Evolutionary conservation across 202 grass and related monocot species (phyloP), one percentile per base, ranked within the genome.

Genomic region (Schoenoplectus tabernaemontani): DNA sequence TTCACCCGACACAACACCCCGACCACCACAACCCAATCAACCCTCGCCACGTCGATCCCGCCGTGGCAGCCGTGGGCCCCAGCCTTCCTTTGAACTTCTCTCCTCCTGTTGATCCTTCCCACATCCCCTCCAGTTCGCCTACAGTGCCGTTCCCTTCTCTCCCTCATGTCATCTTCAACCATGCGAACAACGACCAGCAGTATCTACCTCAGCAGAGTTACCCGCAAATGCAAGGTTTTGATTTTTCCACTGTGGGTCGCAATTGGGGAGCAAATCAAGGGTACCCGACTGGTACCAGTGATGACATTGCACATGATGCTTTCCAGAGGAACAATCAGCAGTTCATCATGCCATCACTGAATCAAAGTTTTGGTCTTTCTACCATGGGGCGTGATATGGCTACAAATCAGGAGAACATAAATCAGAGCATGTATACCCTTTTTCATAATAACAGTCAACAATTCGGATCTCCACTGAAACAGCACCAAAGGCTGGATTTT

Each of bases 311-410:
- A 17, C 38, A 17, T 43, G 76, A 79, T 62, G 19, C 34, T 42
- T 46, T 79, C 23, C 76, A 79, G 54, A 79, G 76, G 57, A 79
- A 42, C 39, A 58, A 62, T 43, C 76, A 79, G 23, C 76, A 78
- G 38, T 42, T 62, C 23, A 43, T 59, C n/a, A 44, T 79, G 58
- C 38, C 76, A 62, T 20, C 56, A 17, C 1, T 79, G 57, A 79
- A 62, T 79, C 76, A 26, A 28, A 79, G 15, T 44, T 60, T 79
- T 0, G 5, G n/a, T 62, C 34, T 62, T 51, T 80, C 78, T 13
- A 63, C 42, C 58, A 80, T 33, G 10, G 57, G n/a, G 34, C 48
- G 10, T 16, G 76, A 78, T 30, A 42, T 46, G 16, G 57, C 42
- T 28, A 32, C 59, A 33, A 80, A 65, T 80, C 59, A 65, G 7